Percentiles rank a stretch among this genome's conserved stretches.
These are phyloP conservation scores for Penicillium aurantiogriseum DNA, from an alignment of 2,329 filamentous ascomycete species.

Conservation along the genomic window DNA sequence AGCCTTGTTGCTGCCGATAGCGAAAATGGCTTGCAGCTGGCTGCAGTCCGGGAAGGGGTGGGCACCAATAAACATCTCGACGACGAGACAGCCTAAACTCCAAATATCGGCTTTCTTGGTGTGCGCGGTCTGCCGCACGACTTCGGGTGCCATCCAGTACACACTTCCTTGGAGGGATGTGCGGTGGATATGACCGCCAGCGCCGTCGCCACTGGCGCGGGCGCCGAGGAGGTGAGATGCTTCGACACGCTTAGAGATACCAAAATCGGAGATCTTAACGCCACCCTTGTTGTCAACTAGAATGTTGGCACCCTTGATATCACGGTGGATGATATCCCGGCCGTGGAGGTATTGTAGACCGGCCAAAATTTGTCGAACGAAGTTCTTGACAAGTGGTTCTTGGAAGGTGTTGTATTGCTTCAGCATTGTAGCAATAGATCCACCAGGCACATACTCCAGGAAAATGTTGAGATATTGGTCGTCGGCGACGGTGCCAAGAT, in stretches of 20 bases:
- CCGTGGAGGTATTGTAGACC: constrained; percentile 92
- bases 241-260: constrained; percentile 96
- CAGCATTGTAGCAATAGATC: constrained; percentile 96
- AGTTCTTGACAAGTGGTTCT: constrained; percentile 91
- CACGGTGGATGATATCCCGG: constrained; percentile 93
- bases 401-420: constrained; percentile 95
- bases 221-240: constrained; percentile 72
- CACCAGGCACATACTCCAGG: constrained; percentile 96
- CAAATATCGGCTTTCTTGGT: constrained; percentile 98
- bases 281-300: constrained; percentile 98
- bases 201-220: constrained; percentile 39
- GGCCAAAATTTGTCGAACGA: constrained; percentile 90
- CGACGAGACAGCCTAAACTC: constrained; percentile 93
- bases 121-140: constrained; percentile 96
- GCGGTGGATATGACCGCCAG: constrained; percentile 48
- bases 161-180: constrained; percentile 92
- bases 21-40: constrained; percentile 97
- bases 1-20: constrained; percentile 86
- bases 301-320: constrained; percentile 99
- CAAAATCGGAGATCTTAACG: constrained; percentile 99
- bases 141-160: constrained; percentile 99
- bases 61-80: constrained; percentile 98
- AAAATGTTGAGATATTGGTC: constrained; percentile 97
- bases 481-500: constrained; percentile 90
- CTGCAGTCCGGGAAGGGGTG: constrained; percentile 97